Percentiles rank a stretch among this genome's conserved stretches.
These are phyloP conservation scores for Colletotrichum brevisporum DNA, from an alignment of 2,329 filamentous ascomycete species.

Conservation along the genomic window DNA sequence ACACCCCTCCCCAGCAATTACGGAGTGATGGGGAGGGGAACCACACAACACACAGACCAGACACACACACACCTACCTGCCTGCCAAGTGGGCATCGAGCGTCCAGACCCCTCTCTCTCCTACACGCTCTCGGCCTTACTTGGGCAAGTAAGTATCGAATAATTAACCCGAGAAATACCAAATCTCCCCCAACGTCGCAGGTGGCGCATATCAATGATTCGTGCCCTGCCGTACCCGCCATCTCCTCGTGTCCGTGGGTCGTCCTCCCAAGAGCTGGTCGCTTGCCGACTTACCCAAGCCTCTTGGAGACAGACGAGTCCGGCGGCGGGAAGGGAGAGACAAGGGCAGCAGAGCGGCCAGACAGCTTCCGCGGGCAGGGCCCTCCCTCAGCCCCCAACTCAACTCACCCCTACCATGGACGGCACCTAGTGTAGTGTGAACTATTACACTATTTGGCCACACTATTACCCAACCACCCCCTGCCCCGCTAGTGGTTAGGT, in stretches of 20 bases:
- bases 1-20: background rate
- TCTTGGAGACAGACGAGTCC: conserved; percentile 13
- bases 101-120: conserved; percentile 10
- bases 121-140: background rate
- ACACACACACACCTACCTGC: background rate
- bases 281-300: background rate
- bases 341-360: conserved; percentile 9
- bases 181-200: conserved; percentile 29
- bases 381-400: conserved; percentile 11
- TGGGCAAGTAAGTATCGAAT: conserved; percentile 10
- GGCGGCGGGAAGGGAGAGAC: conserved; percentile 19
- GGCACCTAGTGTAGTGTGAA: no score
- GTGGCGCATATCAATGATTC: conserved; percentile 27
- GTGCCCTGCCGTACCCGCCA: conserved; percentile 19
- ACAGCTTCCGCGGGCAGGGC: conserved; percentile 13
- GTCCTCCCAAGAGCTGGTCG: background rate
- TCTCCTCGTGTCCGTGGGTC: conserved; percentile 15
- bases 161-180: conserved; percentile 30
- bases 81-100: conserved; percentile 14
- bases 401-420: no score
- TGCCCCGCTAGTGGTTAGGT: conserved; percentile 31
- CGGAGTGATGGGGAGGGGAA: conserved; percentile 1
- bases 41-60: conserved; percentile 20
- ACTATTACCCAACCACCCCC: conserved; percentile 16
- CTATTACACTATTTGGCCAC: no score